Conservation (phyloP, 164 flowering plant species). For the Amborella trichopoda region DNA sequence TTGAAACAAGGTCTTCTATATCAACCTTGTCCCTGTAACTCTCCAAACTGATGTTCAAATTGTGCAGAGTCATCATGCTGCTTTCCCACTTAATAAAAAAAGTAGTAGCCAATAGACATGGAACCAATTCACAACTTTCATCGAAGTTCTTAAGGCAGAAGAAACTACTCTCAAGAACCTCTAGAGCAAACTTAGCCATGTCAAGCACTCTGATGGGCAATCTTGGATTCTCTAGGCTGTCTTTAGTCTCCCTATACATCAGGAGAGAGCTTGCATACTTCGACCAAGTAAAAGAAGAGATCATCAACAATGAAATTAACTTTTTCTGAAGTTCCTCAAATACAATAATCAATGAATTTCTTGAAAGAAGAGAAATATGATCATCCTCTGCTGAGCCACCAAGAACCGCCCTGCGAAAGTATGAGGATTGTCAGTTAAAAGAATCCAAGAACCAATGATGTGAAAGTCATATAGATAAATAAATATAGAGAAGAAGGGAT, state of each 20-base stretch:
- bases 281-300: constrained; percentile 57
- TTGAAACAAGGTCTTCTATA: not conserved
- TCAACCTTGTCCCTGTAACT: not conserved
- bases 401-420: constrained; percentile 55
- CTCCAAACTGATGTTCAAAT: constrained; percentile 4
- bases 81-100: constrained; percentile 66
- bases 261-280: constrained; percentile 27
- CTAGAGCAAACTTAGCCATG: constrained; percentile 54
- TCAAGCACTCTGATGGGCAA: constrained; percentile 21
- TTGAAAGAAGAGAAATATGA: constrained; percentile 41
- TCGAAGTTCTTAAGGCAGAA: constrained; percentile 31
- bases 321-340: constrained; percentile 35
- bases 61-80: constrained; percentile 17
- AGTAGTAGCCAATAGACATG: constrained; percentile 44
- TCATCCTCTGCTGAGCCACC: constrained; percentile 48
- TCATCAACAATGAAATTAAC: constrained; percentile 26
- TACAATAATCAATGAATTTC: constrained; percentile 26
- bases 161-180: constrained; percentile 53
- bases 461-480: no score
- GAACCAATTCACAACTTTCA: constrained; percentile 31
- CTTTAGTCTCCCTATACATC: constrained; percentile 10
- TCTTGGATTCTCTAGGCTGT: constrained; percentile 5
- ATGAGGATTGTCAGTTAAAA: constrained; percentile 5
- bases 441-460: no score
- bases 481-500: no score